Evolutionary conservation across 108 stramenopile species (phyloP), one percentile per base, ranked within the genome.

Genomic region (Cyclotella kingstonii): DNA sequence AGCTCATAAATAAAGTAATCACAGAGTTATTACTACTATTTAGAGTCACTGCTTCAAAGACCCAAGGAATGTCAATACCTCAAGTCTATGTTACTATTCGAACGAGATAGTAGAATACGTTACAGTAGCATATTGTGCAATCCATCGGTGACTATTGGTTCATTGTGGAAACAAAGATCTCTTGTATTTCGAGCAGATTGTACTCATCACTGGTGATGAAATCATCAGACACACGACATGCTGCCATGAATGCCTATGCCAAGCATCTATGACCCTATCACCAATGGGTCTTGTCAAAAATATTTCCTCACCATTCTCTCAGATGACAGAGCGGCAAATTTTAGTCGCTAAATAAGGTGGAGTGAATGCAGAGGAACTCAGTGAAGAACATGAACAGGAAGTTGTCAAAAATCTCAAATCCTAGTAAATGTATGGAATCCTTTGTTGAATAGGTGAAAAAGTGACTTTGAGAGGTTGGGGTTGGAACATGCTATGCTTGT

Each of bases 91-190:
- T 41, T 84, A 5, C 44, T 61, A 39, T 55, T 50, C 22, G 83
- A 84, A 73, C 25, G 39, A 26, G 34, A 34, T 1, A 55, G 29
- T 7, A 66, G 65, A 6, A 67, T 81, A 22, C 80, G 79, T 43
- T 47, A 70, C 0, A 73, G 81, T 1, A 66, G 55, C 41, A 9
- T 41, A 14, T 53, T 85, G 12, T 54, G 70, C 25, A 81, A 85
- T 38, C 60, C 68, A 23, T 78, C 76, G 18, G 84, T 73, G 4
- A 79, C 84, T 28, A 80, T 85, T 56, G 84, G 84, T 30, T 35
- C 82, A 10, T 53, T 85, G 12, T 85, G 84, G 84, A 73, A 82
- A 47, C 70, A 79, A 10, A 66, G 84, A 17, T 60, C 68, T 2
- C 50, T 85, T 4, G 60, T 64, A 46, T 85, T 82, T 54, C 81